Base-by-base conservation (phyloP, 495 filamentous ascomycete genomes). In the Penicillium cosmopolitanum region DNA sequence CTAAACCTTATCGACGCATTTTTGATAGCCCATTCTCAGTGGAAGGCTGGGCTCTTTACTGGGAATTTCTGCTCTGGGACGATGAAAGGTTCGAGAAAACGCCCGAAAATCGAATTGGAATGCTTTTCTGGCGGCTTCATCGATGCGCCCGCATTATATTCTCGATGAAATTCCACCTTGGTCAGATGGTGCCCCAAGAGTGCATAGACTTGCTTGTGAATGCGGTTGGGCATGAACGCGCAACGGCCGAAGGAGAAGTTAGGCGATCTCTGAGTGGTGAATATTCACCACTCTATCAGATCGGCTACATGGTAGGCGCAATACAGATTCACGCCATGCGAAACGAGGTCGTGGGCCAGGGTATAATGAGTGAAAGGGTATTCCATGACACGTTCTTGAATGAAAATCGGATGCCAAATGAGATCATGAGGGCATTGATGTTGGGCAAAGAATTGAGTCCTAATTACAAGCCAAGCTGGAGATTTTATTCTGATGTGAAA, bases 1-100 rank as follows among this genome's bases (percentile, higher is more conserved):
- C 74, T 54, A 69, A 60, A 51, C 72, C 78, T 5, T 79, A 84
- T 63, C 76, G 80, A 12, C 57, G 62, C 18, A 55, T 82, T 2
- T 83, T 83, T 61, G 68, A 72, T 46, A 84, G 80, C 1, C 80
- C 80, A 1, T 84, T 84, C 61, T 82, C 70, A 70, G 75, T 81
- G 21, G 82, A 84, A 68, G 82, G 81, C 38, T 83, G 80, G 81
- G 74, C 79, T 4, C 66, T 83, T 40, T 84, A 84, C 60, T 82
- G 79, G 80, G 82, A 84, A 66, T 75, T 82, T 11, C 18, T 66
- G 28, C 48, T 68, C 5, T 68, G 63, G 66, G 40, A 66, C 21
- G 70, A 66, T 76, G 51, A 73, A 77, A 50, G 81, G 69, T 78
- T 80, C 62, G 66, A 72, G 50, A 68, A 68, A 13, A 67, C 72